Base-by-base conservation (phyloP, 257 asterid genomes). In the Misopates orontium region DNA sequence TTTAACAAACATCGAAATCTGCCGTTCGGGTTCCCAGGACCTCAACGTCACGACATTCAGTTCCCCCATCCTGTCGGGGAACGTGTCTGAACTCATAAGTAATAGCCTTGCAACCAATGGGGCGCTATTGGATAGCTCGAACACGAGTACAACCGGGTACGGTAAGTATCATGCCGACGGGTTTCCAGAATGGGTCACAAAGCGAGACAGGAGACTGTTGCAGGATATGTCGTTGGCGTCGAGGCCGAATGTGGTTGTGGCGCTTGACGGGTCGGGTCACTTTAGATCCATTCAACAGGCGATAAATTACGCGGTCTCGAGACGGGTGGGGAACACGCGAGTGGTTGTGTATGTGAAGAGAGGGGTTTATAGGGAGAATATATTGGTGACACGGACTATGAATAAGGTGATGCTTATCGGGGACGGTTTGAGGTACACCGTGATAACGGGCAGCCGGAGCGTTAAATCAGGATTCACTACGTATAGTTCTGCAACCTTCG, bases 401-500 rank as follows among this genome's bases (percentile, higher is more conserved):
- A 85, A 84, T 67, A 88, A 81, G 67, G 85, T 91, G 28, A 85
- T 82, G 95, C 69, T 91, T 24, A 59, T 91, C 28, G 98, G 98
- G 5, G 98, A 83, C 68, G 98, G 98, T 0, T 8, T 86, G 62
- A 73, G 86, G 67, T 66, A 74, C 13, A 91, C 98, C 0, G 48
- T 87, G 4, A 86, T 91, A 73, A 85, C 96, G 21, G 98, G 96
- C 52, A 77, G 90, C 70, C 85, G 96, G 21, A 88, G 95, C 54
- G 96, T 86, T 28, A 64, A 87, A 5, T 62, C 77, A 6, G 95
- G 96, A 13, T 91, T 78, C 66, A 88, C 98, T 5, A 91, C 98
- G 14, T 91, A 84, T 70, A 88, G 96, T 64, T 79, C 85, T 25
- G 96, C 98, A 8, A 91, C 98, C 18, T 79, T 88, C 62, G 98